phyloP scores from a whole-genome alignment of 2,329 filamentous ascomycete genomes.

The Pseudogymnoascus sp. region DNA sequence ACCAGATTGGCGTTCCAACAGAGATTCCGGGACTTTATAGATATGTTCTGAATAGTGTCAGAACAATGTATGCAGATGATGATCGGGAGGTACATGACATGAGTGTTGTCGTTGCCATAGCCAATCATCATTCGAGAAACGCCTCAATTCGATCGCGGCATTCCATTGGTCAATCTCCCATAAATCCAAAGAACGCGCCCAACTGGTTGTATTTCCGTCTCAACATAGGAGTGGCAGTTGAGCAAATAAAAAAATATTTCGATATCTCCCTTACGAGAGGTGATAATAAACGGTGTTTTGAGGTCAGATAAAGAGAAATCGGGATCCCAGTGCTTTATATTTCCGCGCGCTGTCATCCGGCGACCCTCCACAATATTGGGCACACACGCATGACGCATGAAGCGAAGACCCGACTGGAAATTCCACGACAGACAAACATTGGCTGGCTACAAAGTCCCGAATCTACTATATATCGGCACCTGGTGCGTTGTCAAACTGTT shows the following conservation, averaged over 20 bases:
- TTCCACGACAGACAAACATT: conserved; percentile 1
- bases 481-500: neutral
- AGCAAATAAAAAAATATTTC: neutral
- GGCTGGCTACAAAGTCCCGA: neutral
- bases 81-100: conserved; percentile 2
- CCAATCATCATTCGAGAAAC: neutral
- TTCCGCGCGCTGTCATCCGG: neutral
- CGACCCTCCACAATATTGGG: neutral
- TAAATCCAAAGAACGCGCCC: neutral
- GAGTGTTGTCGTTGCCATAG: neutral
- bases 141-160: neutral
- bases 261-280: neutral
- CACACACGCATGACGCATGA: conserved; percentile 3
- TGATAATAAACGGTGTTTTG: neutral
- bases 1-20: neutral
- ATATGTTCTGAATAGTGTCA: conserved; percentile 2
- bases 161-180: neutral
- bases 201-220: neutral
- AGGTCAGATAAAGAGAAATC: neutral
- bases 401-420: neutral
- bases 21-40: neutral
- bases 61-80: neutral
- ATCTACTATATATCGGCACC: neutral
- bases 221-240: neutral
- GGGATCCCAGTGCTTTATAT: neutral